Conservation (phyloP, 1,284 basidiomycete species). For the Trichosporon ovoides region DNA sequence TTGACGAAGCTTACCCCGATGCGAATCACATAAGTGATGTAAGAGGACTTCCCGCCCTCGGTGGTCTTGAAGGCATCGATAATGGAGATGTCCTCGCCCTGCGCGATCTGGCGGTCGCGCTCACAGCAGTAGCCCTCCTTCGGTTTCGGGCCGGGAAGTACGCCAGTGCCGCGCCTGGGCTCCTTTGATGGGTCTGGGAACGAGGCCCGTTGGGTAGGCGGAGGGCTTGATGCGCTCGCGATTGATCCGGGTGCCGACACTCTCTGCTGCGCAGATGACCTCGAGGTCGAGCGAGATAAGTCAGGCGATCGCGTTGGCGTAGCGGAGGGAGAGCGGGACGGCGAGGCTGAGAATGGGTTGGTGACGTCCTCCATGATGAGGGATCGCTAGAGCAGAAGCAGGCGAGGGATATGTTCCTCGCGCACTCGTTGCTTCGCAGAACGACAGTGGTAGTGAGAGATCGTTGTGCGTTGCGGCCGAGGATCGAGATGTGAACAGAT, state of each 20-base stretch:
- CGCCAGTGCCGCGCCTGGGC: slow-evolving; percentile 29
- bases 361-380: slow-evolving; percentile 21
- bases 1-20: slow-evolving; percentile 63
- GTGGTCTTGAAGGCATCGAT: slow-evolving; percentile 92
- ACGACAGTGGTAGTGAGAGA: not conserved
- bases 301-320: slow-evolving; percentile 8
- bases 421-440: not conserved
- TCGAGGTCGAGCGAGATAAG: slow-evolving; percentile 18
- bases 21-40: slow-evolving; percentile 90
- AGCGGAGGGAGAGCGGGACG: slow-evolving; percentile 8
- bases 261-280: slow-evolving; percentile 8
- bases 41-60: slow-evolving; percentile 75
- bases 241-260: not conserved
- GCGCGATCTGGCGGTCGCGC: slow-evolving; percentile 40
- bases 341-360: slow-evolving; percentile 17
- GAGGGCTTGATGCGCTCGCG: slow-evolving; percentile 39
- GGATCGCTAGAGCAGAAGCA: not conserved
- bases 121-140: slow-evolving; percentile 47
- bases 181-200: slow-evolving; percentile 45
- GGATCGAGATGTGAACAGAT: not conserved
- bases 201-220: slow-evolving; percentile 43
- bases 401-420: not conserved
- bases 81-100: slow-evolving; percentile 54
- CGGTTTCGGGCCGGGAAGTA: slow-evolving; percentile 38
- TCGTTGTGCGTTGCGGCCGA: not conserved